A percentile compares a stretch with the other conserved stretches of the same genome.
phyloP scores from a whole-genome alignment of 2,329 filamentous ascomycete genomes.

The Calonectria fujianensis region DNA sequence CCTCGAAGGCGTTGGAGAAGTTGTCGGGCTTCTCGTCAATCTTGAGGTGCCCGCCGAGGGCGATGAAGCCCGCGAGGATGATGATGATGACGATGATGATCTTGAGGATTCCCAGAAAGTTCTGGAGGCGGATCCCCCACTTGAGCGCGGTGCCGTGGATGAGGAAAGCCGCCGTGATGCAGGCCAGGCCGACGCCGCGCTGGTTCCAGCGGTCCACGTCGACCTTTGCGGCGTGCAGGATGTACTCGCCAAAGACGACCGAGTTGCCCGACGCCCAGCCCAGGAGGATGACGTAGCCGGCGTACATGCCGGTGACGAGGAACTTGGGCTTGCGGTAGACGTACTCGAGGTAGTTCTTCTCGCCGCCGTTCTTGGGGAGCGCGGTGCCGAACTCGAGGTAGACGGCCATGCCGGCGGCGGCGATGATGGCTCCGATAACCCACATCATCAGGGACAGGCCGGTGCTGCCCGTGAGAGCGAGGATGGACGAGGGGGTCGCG shows the following conservation, averaged over 20 bases:
- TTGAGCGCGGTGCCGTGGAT: conserved; percentile 79
- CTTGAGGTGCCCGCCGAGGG: conserved; percentile 76
- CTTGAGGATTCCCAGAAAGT: conserved; percentile 79
- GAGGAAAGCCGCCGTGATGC: conserved; percentile 78
- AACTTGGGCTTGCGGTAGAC: conserved; percentile 77
- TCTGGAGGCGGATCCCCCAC: conserved; percentile 81
- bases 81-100: conserved; percentile 80
- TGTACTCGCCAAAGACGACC: conserved; percentile 82
- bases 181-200: conserved; percentile 79
- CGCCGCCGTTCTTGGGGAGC: conserved; percentile 78
- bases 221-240: conserved; percentile 78
- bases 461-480: conserved; percentile 75
- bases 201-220: conserved; percentile 81
- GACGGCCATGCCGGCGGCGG: conserved; percentile 77
- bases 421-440: conserved; percentile 77
- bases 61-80: conserved; percentile 76
- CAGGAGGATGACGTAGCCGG: conserved; percentile 77
- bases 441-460: conserved; percentile 78
- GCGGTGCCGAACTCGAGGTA: conserved; percentile 81
- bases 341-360: conserved; percentile 81
- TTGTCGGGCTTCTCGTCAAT: conserved; percentile 76
- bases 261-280: conserved; percentile 81
- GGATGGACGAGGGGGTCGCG: conserved; percentile 76
- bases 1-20: conserved; percentile 78
- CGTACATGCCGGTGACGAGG: conserved; percentile 76